These are phyloP conservation scores for Chaetomidium leptoderma DNA, from an alignment of 495 filamentous ascomycete genomes.

Conservation along the genomic window DNA sequence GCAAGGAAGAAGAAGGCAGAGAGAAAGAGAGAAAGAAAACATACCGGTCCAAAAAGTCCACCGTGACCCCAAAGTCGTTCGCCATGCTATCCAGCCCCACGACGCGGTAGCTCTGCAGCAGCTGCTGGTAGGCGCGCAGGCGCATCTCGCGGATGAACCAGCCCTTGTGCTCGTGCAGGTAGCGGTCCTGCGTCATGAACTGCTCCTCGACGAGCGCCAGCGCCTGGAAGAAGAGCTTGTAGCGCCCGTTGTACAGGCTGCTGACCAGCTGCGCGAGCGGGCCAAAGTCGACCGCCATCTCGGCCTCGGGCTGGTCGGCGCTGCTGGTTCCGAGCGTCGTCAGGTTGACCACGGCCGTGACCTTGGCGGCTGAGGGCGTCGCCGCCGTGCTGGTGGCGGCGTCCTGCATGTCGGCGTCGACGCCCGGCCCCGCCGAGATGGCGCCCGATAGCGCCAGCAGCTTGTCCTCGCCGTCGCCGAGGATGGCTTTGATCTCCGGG, in stretches of 20 bases:
- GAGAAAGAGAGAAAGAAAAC: conserved; percentile 23
- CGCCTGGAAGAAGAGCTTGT: conserved; percentile 86
- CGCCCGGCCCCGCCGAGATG: conserved; percentile 71
- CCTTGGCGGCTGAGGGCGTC: conserved; percentile 53
- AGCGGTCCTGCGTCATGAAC: conserved; percentile 90
- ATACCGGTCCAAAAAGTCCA: conserved; percentile 92
- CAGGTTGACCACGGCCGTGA: conserved; percentile 75
- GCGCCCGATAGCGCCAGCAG: conserved; percentile 72
- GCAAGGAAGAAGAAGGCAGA: too few species aligned
- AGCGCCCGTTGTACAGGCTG: conserved; percentile 88
- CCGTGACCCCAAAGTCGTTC: conserved; percentile 87
- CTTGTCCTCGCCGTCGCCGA: conserved; percentile 84
- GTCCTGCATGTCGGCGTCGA: conserved; percentile 78
- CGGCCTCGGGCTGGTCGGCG: conserved; percentile 65
- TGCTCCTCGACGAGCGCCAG: conserved; percentile 88
- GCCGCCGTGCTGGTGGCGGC: conserved; percentile 50
- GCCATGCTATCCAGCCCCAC: conserved; percentile 95
- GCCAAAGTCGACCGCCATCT: conserved; percentile 69
- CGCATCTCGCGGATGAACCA: conserved; percentile 99
- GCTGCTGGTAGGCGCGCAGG: conserved; percentile 87
- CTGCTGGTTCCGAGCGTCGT: conserved; percentile 71
- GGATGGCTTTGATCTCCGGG: conserved; percentile 92
- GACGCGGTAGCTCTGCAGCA: conserved; percentile 96
- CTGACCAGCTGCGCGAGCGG: conserved; percentile 83
- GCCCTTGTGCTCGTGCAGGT: conserved; percentile 84